Evolutionary conservation across 2,329 filamentous ascomycete genomes (phyloP).

Genomic region (Sclerotinia spermophila): DNA sequence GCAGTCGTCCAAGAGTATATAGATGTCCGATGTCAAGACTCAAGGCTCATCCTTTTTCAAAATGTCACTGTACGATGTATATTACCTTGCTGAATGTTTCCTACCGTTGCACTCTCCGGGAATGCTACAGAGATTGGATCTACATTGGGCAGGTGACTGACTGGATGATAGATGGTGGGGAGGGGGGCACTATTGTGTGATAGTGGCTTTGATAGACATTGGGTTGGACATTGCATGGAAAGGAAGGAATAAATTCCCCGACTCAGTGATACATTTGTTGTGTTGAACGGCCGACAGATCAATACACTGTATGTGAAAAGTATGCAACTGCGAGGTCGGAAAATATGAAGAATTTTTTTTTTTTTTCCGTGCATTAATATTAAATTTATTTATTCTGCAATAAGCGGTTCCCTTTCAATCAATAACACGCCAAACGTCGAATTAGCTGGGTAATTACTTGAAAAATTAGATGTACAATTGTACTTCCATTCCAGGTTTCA

Average conservation of each 20-base stretch:
- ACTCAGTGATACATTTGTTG: conserved; percentile 9
- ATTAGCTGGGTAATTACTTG: too few species aligned
- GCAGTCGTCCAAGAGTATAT: not conserved
- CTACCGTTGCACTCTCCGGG: not conserved
- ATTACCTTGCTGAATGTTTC: not conserved
- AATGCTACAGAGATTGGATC: not conserved
- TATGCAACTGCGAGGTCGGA: conserved; percentile 4
- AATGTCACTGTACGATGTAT: not conserved
- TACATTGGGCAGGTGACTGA: conserved; percentile 5
- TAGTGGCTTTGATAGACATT: conserved; percentile 9
- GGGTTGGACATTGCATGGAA: conserved; percentile 11
- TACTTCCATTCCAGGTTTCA: not conserved
- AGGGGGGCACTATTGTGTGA: conserved; percentile 6
- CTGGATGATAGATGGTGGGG: not conserved
- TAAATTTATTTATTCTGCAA: too few species aligned
- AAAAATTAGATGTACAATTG: conserved; percentile 1
- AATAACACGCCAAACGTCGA: not conserved
- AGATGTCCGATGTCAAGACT: not conserved
- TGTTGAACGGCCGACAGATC: not conserved
- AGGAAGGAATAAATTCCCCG: conserved; percentile 8
- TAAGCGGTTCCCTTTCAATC: not conserved
- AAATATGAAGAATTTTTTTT: not conserved
- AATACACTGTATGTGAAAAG: not conserved
- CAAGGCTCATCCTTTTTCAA: not conserved
- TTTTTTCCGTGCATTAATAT: conserved; percentile 4